Conservation (phyloP, 2,329 filamentous ascomycete species). For the Fusarium sarcochroum region DNA sequence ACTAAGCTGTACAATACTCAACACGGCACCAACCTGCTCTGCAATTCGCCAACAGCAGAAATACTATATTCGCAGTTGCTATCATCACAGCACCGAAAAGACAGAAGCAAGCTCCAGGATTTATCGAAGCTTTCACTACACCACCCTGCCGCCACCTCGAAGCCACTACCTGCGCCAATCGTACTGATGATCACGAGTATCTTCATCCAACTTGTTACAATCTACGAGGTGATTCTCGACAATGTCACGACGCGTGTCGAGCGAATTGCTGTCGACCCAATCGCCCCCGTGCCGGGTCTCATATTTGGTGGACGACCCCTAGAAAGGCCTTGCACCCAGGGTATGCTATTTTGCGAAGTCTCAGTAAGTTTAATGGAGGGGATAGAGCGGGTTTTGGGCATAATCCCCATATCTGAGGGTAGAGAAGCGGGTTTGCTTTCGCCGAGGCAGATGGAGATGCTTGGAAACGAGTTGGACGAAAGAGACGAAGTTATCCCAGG, state of each 20-base stretch:
- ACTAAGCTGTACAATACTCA: accelerated
- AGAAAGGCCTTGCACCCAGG: background rate
- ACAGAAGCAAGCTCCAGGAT: background rate
- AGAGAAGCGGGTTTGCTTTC: background rate
- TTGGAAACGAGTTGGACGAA: background rate
- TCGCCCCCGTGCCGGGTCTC: background rate
- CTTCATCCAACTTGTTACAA: background rate
- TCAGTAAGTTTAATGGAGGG: background rate
- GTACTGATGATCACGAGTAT: background rate
- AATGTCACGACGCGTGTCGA: background rate
- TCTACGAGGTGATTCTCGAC: background rate
- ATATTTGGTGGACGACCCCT: accelerated
- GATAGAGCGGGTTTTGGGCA: background rate
- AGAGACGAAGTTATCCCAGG: background rate
- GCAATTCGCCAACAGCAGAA: no score
- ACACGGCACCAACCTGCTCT: accelerated
- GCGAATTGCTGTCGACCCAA: background rate
- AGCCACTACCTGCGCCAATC: background rate
- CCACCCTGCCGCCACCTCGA: background rate
- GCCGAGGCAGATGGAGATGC: background rate
- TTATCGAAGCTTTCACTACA: accelerated
- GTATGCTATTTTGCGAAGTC: background rate
- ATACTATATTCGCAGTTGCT: no score
- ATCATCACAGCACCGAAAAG: no score
- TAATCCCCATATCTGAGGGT: accelerated